Evolutionary conservation across 2,329 filamentous ascomycete genomes (phyloP).

Genomic region (Teratosphaeria gauchensis): DNA sequence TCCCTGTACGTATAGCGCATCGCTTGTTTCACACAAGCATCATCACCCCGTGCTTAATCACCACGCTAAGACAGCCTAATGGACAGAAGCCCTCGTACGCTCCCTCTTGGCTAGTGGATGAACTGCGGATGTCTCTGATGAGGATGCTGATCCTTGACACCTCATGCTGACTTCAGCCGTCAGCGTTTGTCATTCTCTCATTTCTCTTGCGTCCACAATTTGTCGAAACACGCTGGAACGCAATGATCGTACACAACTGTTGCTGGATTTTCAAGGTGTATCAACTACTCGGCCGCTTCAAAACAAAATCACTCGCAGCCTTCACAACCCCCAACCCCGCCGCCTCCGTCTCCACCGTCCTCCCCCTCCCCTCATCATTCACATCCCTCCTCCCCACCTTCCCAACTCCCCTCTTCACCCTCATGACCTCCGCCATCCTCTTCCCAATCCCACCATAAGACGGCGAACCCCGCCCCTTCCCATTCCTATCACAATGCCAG

Average conservation of each 20-base stretch:
- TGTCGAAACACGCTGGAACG: background rate
- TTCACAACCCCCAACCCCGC: slow-evolving; percentile 70
- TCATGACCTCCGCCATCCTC: background rate
- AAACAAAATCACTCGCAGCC: slow-evolving; percentile 33
- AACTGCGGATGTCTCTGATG: background rate
- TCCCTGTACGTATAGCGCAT: background rate
- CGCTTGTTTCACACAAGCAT: background rate
- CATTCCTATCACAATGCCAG: slow-evolving; percentile 1
- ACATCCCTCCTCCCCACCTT: slow-evolving; percentile 40
- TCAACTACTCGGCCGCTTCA: background rate
- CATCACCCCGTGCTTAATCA: background rate
- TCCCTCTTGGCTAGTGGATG: background rate
- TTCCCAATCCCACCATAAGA: background rate
- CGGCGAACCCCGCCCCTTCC: background rate
- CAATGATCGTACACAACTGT: background rate
- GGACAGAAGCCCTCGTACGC: background rate
- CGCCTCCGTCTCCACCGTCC: slow-evolving; percentile 82
- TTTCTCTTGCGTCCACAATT: background rate
- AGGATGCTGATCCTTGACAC: no score
- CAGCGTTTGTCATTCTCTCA: background rate
- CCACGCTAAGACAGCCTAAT: background rate
- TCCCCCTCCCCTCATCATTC: slow-evolving; percentile 68
- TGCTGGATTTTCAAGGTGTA: no score
- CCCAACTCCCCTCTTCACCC: background rate
- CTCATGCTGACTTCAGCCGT: background rate